Evolutionary conservation across 441 rosid genomes (phyloP).

Genomic region (Gossypium trilobum): DNA sequence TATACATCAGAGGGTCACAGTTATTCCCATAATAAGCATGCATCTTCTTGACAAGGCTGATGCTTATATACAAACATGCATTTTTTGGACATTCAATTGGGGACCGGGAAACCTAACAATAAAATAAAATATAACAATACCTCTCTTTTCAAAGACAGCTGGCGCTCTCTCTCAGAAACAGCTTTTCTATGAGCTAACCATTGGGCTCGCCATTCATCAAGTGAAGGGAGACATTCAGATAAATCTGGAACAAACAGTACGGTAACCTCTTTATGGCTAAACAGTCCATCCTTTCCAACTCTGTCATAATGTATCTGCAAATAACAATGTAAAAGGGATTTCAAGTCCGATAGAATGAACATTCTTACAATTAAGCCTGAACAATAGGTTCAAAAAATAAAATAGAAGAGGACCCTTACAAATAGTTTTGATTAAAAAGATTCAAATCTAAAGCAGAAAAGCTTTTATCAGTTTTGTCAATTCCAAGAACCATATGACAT

Average conservation of each 20-base stretch:
- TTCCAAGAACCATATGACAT: neutral
- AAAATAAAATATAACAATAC: constrained; percentile 20
- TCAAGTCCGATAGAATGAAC: constrained; percentile 8
- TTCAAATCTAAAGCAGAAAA: neutral
- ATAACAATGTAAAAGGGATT: constrained; percentile 7
- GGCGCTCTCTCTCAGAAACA: constrained; percentile 57
- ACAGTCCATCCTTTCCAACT: constrained; percentile 74
- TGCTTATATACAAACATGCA: neutral
- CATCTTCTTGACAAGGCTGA: neutral
- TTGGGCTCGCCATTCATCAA: constrained; percentile 65
- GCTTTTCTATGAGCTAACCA: constrained; percentile 78
- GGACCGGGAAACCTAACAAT: neutral
- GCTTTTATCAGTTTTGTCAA: neutral
- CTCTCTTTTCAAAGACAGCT: constrained; percentile 49
- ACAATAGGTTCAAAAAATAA: neutral
- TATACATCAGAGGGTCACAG: neutral
- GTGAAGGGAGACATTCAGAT: constrained; percentile 77
- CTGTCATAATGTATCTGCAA: constrained; percentile 92
- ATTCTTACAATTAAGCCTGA: neutral
- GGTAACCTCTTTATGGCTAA: constrained; percentile 80
- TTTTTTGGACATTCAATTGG: neutral
- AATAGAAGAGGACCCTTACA: neutral
- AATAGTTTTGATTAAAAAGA: neutral
- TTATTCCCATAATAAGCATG: neutral
- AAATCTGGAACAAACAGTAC: constrained; percentile 91